Evolutionary conservation across 345 rosid genomes (phyloP), one percentile per base, ranked within the genome.

Genomic region (Sonneratia caseolaris): DNA sequence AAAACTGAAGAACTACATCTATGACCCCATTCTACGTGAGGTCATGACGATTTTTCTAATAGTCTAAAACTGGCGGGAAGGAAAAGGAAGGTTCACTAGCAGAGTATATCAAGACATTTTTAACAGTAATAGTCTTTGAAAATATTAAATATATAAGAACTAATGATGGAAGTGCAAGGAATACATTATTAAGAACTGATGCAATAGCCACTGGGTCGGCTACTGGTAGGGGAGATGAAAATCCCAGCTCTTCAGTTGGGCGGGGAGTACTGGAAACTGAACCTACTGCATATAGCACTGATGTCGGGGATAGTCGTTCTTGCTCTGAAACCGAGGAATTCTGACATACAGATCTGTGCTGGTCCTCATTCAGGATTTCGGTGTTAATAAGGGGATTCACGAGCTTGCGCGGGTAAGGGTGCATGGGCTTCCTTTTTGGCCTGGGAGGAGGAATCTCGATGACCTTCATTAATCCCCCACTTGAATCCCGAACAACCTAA

Each of bases 361-460:
- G 76, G 62, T 79, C 82, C 74, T 68, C 71, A n/a, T 69, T 71
- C 6, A n/a, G 37, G 68, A 69, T 27, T 13, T 80, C 85, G 53
- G 76, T 83, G 7, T 70, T 73, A 72, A 37, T 70, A 0, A 75
- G 68, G 36, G 86, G 78, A 49, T 69, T 79, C 47, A 59, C n/a
- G 57, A 73, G 32, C 81, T 91, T 91, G 18, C 97, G 90, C 42
- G 97, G 97, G 74, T 91, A 91, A 77, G 96, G 96, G 78, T 89
- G 96, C 75, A 71, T 49, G 4, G 95, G 95, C 67, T 88, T 91
- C 64, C 95, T 72, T 81, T 91, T 91, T 8, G 93, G 97, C 66
- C 97, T 88, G 27, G 97, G 92, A 75, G 97, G 95, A 19, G 97
- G 95, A 72, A 91, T 91, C 77, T 86, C 89, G 64, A 91, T 79